phyloP scores from a whole-genome alignment of 1,284 basidiomycete genomes.

The Boletus sp. region DNA sequence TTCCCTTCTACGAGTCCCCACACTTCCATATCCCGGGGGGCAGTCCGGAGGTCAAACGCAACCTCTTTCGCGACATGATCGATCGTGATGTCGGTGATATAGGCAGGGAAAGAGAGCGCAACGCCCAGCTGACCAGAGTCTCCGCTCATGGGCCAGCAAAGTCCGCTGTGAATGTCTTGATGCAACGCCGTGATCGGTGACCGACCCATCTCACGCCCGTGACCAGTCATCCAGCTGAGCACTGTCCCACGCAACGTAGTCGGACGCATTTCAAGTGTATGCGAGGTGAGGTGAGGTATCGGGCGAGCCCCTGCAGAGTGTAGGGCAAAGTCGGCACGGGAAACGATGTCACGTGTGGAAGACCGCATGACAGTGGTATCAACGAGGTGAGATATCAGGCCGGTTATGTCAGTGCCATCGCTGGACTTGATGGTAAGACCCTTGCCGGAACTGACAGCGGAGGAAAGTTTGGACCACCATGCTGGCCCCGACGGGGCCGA shows the following conservation, averaged over 20 bases:
- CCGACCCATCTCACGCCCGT: constrained; percentile 64
- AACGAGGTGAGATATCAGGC: constrained; percentile 70
- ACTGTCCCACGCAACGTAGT: constrained; percentile 41
- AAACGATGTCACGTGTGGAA: constrained; percentile 74
- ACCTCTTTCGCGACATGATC: constrained; percentile 84
- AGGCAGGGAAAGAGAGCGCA: constrained; percentile 63
- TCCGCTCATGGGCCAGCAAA: constrained; percentile 92
- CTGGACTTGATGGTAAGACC: constrained; percentile 65
- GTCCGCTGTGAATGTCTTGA: constrained; percentile 75
- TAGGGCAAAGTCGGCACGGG: constrained; percentile 80
- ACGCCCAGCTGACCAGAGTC: constrained; percentile 78
- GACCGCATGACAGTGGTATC: constrained; percentile 62
- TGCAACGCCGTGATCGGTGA: constrained; percentile 84
- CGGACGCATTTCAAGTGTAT: constrained; percentile 66
- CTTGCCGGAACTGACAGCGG: constrained; percentile 39
- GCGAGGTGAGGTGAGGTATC: constrained; percentile 78
- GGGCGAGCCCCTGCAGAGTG: constrained; percentile 78
- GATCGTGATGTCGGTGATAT: constrained; percentile 76
- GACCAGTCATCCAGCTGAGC: constrained; percentile 54
- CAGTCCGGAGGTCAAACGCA: constrained; percentile 73
- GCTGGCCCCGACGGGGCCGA: constrained; percentile 31
- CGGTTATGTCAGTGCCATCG: constrained; percentile 74
- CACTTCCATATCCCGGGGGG: constrained; percentile 83
- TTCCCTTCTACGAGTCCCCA: constrained; percentile 82
- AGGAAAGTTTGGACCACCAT: constrained; percentile 47